Conservation (phyloP, 306 rosid species). For the Ormosia semicastrata region DNA sequence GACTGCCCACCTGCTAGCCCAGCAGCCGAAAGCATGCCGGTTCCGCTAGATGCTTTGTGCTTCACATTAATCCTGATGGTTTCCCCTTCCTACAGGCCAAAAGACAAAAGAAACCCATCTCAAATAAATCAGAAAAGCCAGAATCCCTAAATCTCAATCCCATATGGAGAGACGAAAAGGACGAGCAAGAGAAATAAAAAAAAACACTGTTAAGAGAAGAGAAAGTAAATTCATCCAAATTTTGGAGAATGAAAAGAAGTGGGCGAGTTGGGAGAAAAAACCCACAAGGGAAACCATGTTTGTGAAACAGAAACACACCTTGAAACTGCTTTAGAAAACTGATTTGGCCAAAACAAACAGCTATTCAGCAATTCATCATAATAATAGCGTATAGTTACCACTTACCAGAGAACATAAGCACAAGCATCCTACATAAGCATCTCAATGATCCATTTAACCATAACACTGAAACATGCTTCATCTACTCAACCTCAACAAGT, state of each 20-base stretch:
- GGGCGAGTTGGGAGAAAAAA: not conserved
- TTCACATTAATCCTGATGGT: conserved; percentile 96
- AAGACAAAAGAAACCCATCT: not conserved
- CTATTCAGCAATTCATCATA: not conserved
- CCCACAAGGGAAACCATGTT: not conserved
- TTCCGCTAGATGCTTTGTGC: conserved; percentile 72
- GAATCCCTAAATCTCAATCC: not conserved
- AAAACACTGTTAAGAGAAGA: not conserved
- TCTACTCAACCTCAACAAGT: not conserved
- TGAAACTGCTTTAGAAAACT: not conserved
- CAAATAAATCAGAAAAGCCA: conserved; percentile 2
- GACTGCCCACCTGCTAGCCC: conserved; percentile 57
- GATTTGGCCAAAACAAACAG: conserved; percentile 8
- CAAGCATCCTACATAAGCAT: not conserved
- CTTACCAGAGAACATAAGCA: not conserved
- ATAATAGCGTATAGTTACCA: not conserved
- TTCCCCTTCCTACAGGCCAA: conserved; percentile 81
- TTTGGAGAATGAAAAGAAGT: not conserved
- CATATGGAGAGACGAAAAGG: not conserved
- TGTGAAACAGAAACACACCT: not conserved
- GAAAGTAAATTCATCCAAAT: not conserved
- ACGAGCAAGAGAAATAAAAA: not conserved
- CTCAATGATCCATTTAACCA: not conserved
- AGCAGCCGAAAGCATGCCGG: conserved; percentile 98
- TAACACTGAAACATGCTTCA: not conserved